These are phyloP conservation scores for Pichia phayaonensis DNA, from an alignment of 805 yeast genomes.

Conservation along the genomic window DNA sequence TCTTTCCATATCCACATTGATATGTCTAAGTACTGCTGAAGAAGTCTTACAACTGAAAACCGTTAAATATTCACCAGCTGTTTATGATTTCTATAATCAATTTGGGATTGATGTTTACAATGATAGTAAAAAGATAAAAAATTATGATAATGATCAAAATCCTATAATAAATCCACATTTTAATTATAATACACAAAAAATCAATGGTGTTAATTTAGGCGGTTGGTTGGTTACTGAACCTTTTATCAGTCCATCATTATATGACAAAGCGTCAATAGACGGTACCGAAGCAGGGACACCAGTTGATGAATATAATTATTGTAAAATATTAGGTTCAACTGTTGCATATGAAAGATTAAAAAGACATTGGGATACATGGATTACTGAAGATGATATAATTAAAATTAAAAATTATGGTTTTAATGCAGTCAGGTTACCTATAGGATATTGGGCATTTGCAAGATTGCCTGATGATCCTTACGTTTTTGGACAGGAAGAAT, in stretches of 20 bases:
- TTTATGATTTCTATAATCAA: neutral
- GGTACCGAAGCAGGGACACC: constrained; percentile 32
- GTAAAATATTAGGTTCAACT: constrained; percentile 40
- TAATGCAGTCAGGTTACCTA: constrained; percentile 67
- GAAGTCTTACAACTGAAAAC: neutral
- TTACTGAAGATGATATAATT: constrained; percentile 50
- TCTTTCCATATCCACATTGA: neutral
- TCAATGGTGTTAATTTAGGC: constrained; percentile 49
- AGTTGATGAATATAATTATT: constrained; percentile 53
- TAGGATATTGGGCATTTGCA: constrained; percentile 77
- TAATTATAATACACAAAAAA: constrained; percentile 22
- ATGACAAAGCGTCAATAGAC: constrained; percentile 24
- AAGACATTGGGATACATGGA: constrained; percentile 52
- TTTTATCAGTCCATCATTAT: constrained; percentile 59
- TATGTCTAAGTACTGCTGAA: neutral
- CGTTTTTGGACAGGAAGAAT: constrained; percentile 56
- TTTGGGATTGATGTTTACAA: neutral
- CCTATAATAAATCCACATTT: constrained; percentile 4
- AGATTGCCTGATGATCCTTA: constrained; percentile 48
- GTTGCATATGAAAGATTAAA: constrained; percentile 37
- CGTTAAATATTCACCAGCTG: neutral
- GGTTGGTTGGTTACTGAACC: constrained; percentile 74
- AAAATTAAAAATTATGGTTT: constrained; percentile 46
- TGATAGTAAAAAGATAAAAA: neutral
- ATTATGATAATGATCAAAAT: constrained; percentile 3